phyloP scores from a whole-genome alignment of 768 basidiomycete genomes.

The Pulveroboletus sp. region DNA sequence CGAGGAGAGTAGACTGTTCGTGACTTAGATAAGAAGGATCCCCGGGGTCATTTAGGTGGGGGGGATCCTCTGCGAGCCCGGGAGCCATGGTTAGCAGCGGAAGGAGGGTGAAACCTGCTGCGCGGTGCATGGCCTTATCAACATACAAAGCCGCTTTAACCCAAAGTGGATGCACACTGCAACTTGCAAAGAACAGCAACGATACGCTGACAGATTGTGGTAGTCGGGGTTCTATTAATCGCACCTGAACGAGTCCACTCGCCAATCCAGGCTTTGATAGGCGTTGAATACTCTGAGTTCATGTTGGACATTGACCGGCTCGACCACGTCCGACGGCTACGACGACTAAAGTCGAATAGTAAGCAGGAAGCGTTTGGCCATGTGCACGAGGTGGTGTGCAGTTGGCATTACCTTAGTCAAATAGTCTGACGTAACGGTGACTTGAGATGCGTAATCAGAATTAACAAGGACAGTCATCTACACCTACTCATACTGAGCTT shows the following conservation, averaged over 20 bases:
- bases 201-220: no score
- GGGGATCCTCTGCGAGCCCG: constrained; percentile 22
- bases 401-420: no score
- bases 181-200: no score
- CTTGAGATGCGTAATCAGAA: not conserved
- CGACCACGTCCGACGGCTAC: no score
- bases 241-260: no score
- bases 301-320: no score
- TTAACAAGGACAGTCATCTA: not conserved
- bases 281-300: no score
- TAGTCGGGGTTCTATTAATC: no score
- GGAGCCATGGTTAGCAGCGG: constrained; percentile 14
- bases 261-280: not conserved
- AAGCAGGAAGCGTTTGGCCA: no score
- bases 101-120: not conserved
- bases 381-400: no score
- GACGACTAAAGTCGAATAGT: no score
- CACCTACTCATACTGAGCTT: not conserved
- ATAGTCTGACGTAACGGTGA: no score
- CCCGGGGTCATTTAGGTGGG: constrained; percentile 41
- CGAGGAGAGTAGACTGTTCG: constrained; percentile 34
- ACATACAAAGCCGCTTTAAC: not conserved
- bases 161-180: not conserved
- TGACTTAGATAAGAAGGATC: constrained; percentile 41
- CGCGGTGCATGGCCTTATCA: not conserved